Base-by-base conservation (phyloP, 108 stramenopile genomes). In the Skeletonema potamos region DNA sequence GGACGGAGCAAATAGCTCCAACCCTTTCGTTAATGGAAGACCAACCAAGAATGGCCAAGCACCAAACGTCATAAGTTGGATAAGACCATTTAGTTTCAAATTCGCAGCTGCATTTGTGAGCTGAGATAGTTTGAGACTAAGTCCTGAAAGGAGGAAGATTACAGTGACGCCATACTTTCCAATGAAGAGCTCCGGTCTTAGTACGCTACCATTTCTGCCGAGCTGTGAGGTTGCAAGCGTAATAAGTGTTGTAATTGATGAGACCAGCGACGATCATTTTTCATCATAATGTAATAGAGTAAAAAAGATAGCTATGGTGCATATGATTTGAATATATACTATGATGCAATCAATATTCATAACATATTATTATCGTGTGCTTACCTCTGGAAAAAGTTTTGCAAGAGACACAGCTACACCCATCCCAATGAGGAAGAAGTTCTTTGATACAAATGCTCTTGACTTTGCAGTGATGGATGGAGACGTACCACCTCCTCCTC, bases 81-180 rank as follows among this genome's bases (percentile, higher is more conserved):
- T 83, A 13, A 89, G 54, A 7, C 63, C 72, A 75, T 97, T 97
- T 34, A 96, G 69, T 62, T 88, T 85, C 58, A 92, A 24, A 70
- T 91, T 93, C 12, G 88, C 68, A 7, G 82, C 71, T 6, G 95
- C 92, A 54, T 73, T 66, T 20, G 82, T 69, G 10, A 95, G 75
- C 37, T 96, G 90, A 5, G 87, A 80, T 17, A 93, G 62, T 55
- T 89, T 80, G 44, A 96, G 77, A 1, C 89, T 82, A 6, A 95
- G 71, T 12, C 95, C 95, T 3, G 92, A 92, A 3, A 97, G 73
- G 7, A 97, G 84, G 64, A 97, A 97, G 43, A 97, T 88, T 17
- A 84, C 15, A 0, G 92, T 79, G 7, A 96, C 93, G 12, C 95
- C 95, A 65, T 82, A 90, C 56, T 89, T 90, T 41, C 92, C 94